phyloP scores from a whole-genome alignment of 441 rosid species.

The Adansonia madagascariensis region DNA sequence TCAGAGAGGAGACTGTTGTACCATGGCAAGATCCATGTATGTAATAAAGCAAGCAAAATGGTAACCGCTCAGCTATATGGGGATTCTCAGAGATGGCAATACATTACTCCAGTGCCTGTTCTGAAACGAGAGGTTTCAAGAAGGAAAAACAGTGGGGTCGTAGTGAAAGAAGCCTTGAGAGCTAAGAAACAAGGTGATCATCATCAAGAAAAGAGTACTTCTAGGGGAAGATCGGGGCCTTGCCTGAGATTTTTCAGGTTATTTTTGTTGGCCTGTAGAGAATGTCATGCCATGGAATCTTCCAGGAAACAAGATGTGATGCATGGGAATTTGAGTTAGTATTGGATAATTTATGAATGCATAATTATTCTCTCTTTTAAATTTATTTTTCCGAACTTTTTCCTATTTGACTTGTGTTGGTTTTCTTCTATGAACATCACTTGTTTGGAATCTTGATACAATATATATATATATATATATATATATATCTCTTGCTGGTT shows the following conservation, averaged over 20 bases:
- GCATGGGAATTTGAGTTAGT: not conserved
- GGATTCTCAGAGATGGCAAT: conserved; percentile 73
- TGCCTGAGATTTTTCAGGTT: conserved; percentile 56
- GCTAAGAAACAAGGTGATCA: conserved; percentile 28
- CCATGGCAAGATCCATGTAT: conserved; percentile 19
- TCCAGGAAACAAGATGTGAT: conserved; percentile 28
- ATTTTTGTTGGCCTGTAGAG: conserved; percentile 61
- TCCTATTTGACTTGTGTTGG: not conserved
- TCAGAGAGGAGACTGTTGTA: conserved; percentile 42
- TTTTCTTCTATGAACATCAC: not conserved
- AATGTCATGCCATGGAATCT: conserved; percentile 88
- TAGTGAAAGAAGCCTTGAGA: conserved; percentile 29
- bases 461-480: not conserved
- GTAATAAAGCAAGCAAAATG: conserved; percentile 44
- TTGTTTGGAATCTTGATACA: not conserved
- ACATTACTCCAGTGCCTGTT: conserved; percentile 51
- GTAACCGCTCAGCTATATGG: conserved; percentile 64
- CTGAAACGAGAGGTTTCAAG: conserved; percentile 58
- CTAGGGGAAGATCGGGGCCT: conserved; percentile 37
- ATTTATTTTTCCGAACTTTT: not conserved
- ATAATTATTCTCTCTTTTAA: not conserved
- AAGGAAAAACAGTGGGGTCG: conserved; percentile 36
- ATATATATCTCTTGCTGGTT: conserved; percentile 3
- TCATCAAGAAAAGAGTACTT: conserved; percentile 11
- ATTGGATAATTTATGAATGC: not conserved